phyloP scores from a whole-genome alignment of 1,139 yeast genomes.

The Hansenula sp. region DNA sequence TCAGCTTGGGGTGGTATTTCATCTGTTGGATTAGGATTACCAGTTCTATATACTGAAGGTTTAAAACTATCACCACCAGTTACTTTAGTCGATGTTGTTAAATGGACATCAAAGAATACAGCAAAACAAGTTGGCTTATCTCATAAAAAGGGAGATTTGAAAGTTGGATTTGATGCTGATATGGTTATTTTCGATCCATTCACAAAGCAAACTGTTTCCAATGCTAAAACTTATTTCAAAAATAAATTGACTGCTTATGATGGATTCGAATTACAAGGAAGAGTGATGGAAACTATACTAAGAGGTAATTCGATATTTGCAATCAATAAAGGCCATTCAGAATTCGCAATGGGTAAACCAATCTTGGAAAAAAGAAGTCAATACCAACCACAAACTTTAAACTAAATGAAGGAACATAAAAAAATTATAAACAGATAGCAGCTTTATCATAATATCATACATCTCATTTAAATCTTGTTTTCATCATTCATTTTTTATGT shows the following conservation, averaged over 20 bases:
- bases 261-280: conserved; percentile 64
- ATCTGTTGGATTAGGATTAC: conserved; percentile 87
- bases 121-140: conserved; percentile 80
- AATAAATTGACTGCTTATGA: conserved; percentile 86
- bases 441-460: not conserved
- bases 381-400: not conserved
- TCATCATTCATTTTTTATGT: too few species aligned
- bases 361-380: conserved; percentile 45
- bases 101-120: conserved; percentile 81
- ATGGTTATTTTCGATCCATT: conserved; percentile 74
- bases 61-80: conserved; percentile 49
- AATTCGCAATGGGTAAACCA: conserved; percentile 52
- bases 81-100: conserved; percentile 56
- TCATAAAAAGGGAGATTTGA: conserved; percentile 68
- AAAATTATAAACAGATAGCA: too few species aligned
- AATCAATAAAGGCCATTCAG: conserved; percentile 51
- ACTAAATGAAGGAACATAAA: too few species aligned
- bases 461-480: too few species aligned
- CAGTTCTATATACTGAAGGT: conserved; percentile 77
- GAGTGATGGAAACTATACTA: conserved; percentile 72
- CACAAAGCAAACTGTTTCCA: conserved; percentile 49
- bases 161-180: conserved; percentile 82
- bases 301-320: conserved; percentile 71
- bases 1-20: conserved; percentile 98
- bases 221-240: conserved; percentile 64